Conservation (phyloP, 202 grass and related monocot genomes). For the Cymbopogon flexuosus region DNA sequence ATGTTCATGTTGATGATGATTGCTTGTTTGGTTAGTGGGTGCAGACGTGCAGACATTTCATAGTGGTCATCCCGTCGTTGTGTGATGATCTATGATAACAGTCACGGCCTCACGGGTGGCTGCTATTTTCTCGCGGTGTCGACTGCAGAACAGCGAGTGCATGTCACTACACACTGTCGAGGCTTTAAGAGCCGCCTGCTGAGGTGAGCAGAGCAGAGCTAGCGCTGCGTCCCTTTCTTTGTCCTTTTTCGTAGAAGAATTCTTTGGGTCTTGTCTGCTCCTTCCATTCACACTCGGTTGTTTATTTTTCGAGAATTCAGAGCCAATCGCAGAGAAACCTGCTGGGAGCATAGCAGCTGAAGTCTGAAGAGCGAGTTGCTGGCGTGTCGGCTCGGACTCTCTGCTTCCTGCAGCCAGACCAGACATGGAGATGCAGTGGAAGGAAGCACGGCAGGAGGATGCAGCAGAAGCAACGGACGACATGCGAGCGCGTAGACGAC, state of each 20-base stretch:
- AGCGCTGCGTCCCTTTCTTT: not conserved
- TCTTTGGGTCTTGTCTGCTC: not conserved
- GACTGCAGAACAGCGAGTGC: not conserved
- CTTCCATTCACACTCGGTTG: not conserved
- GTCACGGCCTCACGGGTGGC: not conserved
- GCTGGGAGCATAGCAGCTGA: too few relatives aligned
- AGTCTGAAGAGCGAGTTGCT: not conserved
- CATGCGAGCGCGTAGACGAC: not conserved
- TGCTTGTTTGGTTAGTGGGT: not conserved
- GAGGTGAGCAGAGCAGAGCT: not conserved
- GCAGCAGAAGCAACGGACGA: not conserved
- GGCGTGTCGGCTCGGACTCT: not conserved
- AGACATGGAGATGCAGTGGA: too few relatives aligned
- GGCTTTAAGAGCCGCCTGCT: not conserved
- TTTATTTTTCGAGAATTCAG: not conserved
- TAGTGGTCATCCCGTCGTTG: not conserved
- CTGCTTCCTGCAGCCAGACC: not conserved
- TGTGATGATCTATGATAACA: not conserved
- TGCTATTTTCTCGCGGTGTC: not conserved
- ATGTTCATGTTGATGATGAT: not conserved
- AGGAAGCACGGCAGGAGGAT: too few relatives aligned
- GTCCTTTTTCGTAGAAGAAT: not conserved
- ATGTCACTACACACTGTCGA: constrained; percentile 1
- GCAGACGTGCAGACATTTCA: not conserved
- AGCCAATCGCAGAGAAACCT: not conserved